Evolutionary conservation across 202 grass and related monocot genomes (phyloP), one percentile per base, ranked within the genome.

Genomic region (Saccharum hybrid): DNA sequence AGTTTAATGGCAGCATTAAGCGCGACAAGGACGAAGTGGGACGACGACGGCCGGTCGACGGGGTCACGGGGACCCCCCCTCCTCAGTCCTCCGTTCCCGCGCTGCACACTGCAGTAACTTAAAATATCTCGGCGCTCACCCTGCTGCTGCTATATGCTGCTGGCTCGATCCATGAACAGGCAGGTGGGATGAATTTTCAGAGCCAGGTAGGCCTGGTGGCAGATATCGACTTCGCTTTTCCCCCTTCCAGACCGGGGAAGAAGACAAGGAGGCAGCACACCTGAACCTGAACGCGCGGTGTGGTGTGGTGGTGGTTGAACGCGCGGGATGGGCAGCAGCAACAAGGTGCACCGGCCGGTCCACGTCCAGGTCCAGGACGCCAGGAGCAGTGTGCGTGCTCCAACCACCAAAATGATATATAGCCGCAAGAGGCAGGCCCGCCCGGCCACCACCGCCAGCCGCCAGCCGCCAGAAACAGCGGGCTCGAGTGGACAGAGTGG

Each of bases 1-100:
- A 68, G 33, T 75, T 75, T 75, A 75, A 75, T 75, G 18, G 72
- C 63, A 5, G 63, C 63, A 52, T 78, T 49, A 16, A 70, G 78
- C 36, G 21, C 21, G 19, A 76, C 73, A 76, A 23, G 52, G 73
- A 75, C 72, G 49, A 75, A 38, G 49, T 28, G 8, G 30, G 46
- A 28, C 10, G 40, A 45, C 21, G 66, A 15, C n/a, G n/a, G n/a
- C n/a, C n/a, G n/a, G n/a, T n/a, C n/a, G n/a, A n/a, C n/a, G n/a
- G n/a, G 28, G 28, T 28, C 0, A 28, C 71, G 8, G 14, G 71
- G 70, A 48, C n/a, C 26, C 71, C 11, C 5, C 2, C 5, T 3
- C 26, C 8, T 15, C 18, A 14, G 6, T 18, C 48, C 3, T n/a
- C 16, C 4, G n/a, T 43, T 2, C 11, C 45, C 5, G 26, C 30